Evolutionary conservation across 768 basidiomycete species (phyloP).

Genomic region (Thelephora aurantiotincta): DNA sequence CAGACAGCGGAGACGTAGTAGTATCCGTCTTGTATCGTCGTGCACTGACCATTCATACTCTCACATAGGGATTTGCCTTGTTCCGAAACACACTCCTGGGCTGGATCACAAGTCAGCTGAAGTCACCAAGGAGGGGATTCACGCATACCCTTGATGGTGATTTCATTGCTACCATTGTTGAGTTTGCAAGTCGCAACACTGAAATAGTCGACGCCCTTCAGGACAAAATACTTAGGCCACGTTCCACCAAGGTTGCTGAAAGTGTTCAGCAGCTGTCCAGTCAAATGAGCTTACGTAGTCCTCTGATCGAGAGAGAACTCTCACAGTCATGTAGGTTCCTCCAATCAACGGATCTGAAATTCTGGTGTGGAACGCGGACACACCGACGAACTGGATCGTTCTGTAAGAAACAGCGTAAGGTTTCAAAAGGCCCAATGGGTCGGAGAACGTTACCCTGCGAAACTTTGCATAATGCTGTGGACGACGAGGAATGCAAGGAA

Average conservation of each 20-base stretch:
- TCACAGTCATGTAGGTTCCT: conserved; percentile 97
- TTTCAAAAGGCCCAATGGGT: conserved; percentile 1
- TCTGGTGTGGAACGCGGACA: conserved; percentile 96
- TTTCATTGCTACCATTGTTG: conserved; percentile 35
- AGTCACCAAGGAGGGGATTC: not conserved
- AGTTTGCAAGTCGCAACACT: conserved; percentile 76
- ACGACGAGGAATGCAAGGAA: conserved; percentile 76
- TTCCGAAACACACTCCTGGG: conserved; percentile 84
- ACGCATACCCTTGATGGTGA: conserved; percentile 39
- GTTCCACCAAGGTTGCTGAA: conserved; percentile 95
- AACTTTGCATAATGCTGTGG: conserved; percentile 72
- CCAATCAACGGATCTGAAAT: conserved; percentile 95
- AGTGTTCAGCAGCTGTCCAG: conserved; percentile 73
- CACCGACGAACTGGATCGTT: conserved; percentile 97
- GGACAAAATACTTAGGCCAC: conserved; percentile 92
- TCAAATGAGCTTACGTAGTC: not conserved
- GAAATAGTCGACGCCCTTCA: conserved; percentile 90
- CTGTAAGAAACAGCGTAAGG: conserved; percentile 23
- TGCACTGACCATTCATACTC: conserved; percentile 64
- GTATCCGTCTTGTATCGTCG: conserved; percentile 84
- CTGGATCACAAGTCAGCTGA: conserved; percentile 22
- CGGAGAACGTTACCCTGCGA: conserved; percentile 46
- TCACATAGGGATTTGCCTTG: conserved; percentile 72
- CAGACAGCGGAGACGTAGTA: conserved; percentile 77
- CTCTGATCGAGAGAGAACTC: conserved; percentile 14